phyloP scores from a whole-genome alignment of 768 basidiomycete genomes.

The Leccinellum luteum region DNA sequence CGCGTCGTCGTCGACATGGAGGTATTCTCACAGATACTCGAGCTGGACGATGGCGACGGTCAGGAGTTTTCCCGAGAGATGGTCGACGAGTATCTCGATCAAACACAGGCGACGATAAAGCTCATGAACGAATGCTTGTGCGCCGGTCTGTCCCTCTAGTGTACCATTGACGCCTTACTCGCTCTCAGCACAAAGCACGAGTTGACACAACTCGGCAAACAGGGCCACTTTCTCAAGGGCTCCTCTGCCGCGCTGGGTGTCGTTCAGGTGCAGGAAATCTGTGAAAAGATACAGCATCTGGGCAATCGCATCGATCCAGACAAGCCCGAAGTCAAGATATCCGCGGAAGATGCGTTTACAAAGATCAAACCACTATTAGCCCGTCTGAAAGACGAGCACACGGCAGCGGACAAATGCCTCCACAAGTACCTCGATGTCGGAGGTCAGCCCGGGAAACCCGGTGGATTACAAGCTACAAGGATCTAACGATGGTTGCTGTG shows the following conservation, averaged over 20 bases:
- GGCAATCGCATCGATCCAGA: slow-evolving; percentile 57
- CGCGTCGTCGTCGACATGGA: slow-evolving; percentile 69
- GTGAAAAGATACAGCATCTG: slow-evolving; percentile 90
- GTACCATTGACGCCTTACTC: slow-evolving; percentile 14
- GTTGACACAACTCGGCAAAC: slow-evolving; percentile 60
- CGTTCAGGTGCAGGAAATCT: slow-evolving; percentile 73
- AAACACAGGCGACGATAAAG: slow-evolving; percentile 72
- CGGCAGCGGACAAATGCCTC: slow-evolving; percentile 66
- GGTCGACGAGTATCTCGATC: slow-evolving; percentile 76
- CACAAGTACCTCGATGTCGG: slow-evolving; percentile 34
- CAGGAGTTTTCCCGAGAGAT: slow-evolving; percentile 77
- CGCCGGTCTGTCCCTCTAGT: slow-evolving; percentile 35
- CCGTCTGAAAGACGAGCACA: slow-evolving; percentile 66
- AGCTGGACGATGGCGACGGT: slow-evolving; percentile 83
- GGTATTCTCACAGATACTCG: slow-evolving; percentile 82
- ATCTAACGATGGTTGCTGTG: slow-evolving; percentile 12
- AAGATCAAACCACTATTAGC: slow-evolving; percentile 56
- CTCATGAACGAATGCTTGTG: slow-evolving; percentile 80
- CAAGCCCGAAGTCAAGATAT: slow-evolving; percentile 45
- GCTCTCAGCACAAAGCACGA: slow-evolving; percentile 51
- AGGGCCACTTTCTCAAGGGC: slow-evolving; percentile 96
- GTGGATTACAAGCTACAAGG: background rate
- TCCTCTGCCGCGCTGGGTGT: slow-evolving; percentile 94
- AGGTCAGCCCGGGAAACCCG: background rate
- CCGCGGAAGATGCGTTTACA: slow-evolving; percentile 50